These are phyloP conservation scores for Phialophora chinensis DNA, from an alignment of 2,329 filamentous ascomycete species.

Conservation along the genomic window DNA sequence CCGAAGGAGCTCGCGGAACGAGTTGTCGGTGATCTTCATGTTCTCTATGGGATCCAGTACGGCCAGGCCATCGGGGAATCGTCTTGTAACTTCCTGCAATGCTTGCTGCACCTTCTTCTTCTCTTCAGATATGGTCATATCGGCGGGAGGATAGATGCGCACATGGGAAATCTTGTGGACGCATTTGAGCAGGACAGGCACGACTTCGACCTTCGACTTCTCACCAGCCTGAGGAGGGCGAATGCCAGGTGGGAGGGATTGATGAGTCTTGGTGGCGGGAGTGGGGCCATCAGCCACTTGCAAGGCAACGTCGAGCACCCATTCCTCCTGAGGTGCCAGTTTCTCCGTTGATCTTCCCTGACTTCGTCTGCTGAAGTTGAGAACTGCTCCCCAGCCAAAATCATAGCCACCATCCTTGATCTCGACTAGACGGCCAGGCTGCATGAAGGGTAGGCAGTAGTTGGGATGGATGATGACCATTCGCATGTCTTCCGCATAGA, in stretches of 20 bases:
- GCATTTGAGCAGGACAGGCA: slow-evolving; percentile 85
- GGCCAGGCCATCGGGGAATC: slow-evolving; percentile 91
- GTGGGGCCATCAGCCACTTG: slow-evolving; percentile 61
- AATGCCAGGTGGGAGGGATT: slow-evolving; percentile 69
- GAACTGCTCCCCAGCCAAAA: slow-evolving; percentile 93
- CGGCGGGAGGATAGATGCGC: slow-evolving; percentile 79
- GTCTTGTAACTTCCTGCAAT: slow-evolving; percentile 77
- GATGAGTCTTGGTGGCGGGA: slow-evolving; percentile 64
- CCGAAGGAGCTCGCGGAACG: slow-evolving; percentile 86
- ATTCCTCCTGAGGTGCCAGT: slow-evolving; percentile 74
- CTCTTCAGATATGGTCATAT: slow-evolving; percentile 71
- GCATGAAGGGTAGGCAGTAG: slow-evolving; percentile 82
- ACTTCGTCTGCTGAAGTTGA: slow-evolving; percentile 70
- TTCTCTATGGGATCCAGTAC: slow-evolving; percentile 92
- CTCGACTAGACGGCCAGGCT: slow-evolving; percentile 83
- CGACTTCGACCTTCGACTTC: slow-evolving; percentile 75
- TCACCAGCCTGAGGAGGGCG: slow-evolving; percentile 67
- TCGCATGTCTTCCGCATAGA: slow-evolving; percentile 86
- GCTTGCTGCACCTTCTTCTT: slow-evolving; percentile 71
- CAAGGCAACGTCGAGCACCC: slow-evolving; percentile 82
- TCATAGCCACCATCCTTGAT: slow-evolving; percentile 80
- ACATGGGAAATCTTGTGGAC: slow-evolving; percentile 84
- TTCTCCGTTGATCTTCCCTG: slow-evolving; percentile 71
- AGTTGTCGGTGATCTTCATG: slow-evolving; percentile 91
- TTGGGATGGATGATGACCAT: slow-evolving; percentile 89